These are phyloP conservation scores for Coleophoma crateriformis DNA, from an alignment of 2,329 filamentous ascomycete genomes.

Conservation along the genomic window DNA sequence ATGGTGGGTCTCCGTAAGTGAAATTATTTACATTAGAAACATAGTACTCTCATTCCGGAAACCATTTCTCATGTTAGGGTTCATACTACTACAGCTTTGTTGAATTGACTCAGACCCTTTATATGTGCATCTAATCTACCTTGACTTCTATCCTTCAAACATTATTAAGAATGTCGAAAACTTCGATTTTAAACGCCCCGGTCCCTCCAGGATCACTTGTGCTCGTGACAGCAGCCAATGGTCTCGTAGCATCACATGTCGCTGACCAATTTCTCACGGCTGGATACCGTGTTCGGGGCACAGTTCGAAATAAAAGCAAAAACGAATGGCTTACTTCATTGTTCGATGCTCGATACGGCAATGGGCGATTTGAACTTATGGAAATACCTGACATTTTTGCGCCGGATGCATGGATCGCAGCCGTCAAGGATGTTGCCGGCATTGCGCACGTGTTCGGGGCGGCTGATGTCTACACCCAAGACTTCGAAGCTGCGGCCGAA, in stretches of 20 bases:
- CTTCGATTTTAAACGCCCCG: neutral
- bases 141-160: neutral
- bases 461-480: neutral
- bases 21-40: too few relatives aligned
- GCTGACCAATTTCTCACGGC: neutral
- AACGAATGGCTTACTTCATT: neutral
- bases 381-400: conserved; percentile 26
- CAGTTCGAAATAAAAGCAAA: neutral
- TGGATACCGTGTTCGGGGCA: conserved; percentile 3
- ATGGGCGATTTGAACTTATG: conserved; percentile 1
- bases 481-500: neutral
- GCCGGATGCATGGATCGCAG: conserved; percentile 10
- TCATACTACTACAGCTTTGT: too few relatives aligned
- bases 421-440: conserved; percentile 4
- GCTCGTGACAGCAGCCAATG: conserved; percentile 3
- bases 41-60: too few relatives aligned
- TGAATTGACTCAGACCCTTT: too few relatives aligned
- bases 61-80: too few relatives aligned
- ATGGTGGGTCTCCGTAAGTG: too few relatives aligned
- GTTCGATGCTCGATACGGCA: neutral
- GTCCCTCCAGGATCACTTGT: neutral
- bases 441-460: neutral
- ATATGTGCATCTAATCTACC: too few relatives aligned
- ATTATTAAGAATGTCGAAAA: neutral
- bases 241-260: conserved; percentile 1